Percentiles rank a stretch among this genome's conserved stretches.
Conservation (phyloP, 768 basidiomycete species). For the Scleroderma citrinum region DNA sequence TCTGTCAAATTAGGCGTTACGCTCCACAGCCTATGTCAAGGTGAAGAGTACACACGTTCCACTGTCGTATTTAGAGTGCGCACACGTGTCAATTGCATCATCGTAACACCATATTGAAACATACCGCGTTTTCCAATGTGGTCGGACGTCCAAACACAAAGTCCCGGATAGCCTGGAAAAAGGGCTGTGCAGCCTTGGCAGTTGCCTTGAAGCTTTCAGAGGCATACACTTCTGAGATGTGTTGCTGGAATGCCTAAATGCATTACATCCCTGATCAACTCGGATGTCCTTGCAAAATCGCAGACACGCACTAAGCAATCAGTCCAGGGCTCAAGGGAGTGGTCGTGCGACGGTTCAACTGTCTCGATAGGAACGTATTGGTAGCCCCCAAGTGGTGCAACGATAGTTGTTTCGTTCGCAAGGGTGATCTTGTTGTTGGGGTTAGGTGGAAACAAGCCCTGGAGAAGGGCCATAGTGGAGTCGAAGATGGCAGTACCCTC, state of each 20-base stretch:
- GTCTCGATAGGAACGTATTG: constrained; percentile 15
- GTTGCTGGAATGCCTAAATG: constrained; percentile 56
- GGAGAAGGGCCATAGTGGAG: constrained; percentile 9
- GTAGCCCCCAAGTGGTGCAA: constrained; percentile 11
- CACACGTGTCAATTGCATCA: constrained; percentile 34
- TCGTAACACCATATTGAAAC: constrained; percentile 19
- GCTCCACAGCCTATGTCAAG: constrained; percentile 11
- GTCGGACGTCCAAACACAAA: constrained; percentile 66
- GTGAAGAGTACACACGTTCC: constrained; percentile 51
- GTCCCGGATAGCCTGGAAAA: constrained; percentile 63
- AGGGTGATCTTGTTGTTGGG: constrained; percentile 12
- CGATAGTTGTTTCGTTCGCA: constrained; percentile 10
- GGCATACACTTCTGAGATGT: constrained; percentile 60
- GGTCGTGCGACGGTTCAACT: constrained; percentile 20
- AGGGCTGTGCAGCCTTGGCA: constrained; percentile 50
- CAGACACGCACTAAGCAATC: constrained; percentile 42
- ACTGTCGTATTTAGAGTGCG: constrained; percentile 44
- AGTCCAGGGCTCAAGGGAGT: constrained; percentile 69
- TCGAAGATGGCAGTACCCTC: constrained; percentile 34
- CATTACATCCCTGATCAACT: constrained; percentile 18
- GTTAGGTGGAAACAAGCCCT: constrained; percentile 10
- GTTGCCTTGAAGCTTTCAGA: constrained; percentile 63
- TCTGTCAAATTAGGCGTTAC: constrained; percentile 29
- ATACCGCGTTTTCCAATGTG: constrained; percentile 61
- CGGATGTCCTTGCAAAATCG: constrained; percentile 32